Base-by-base conservation (phyloP, 1,284 basidiomycete species). In the Trichosporon asahii region DNA sequence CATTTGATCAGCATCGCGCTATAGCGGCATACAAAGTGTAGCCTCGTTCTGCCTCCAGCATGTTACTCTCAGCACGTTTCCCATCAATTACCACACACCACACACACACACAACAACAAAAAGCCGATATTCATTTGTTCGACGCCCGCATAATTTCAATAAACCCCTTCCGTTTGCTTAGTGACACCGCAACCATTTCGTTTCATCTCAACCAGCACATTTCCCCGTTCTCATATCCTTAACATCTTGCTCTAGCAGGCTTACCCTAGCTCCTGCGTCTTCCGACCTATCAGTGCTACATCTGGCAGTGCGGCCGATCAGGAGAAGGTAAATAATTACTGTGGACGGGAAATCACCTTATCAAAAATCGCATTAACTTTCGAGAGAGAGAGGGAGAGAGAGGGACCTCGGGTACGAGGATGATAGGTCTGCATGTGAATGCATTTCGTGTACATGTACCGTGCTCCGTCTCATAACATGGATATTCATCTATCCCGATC, bases 401-500 rank as follows among this genome's bases (percentile, higher is more conserved):
- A 33, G 67, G 31, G 64, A 65, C 64, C 61, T 31, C 15, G 27
- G 18, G 57, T 29, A 15, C 27, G 40, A 57, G 69, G 57, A 61
- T 23, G 57, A 61, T 31, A 33, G 57, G 57, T 61, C 66, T 68
- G 68, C 65, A 69, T 70, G 68, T 66, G 68, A 66, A 70, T 72
- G 71, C 71, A 72, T 70, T 65, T 65, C 61, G 72, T 73, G 72
- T 73, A 73, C 72, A 73, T 73, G 72, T 69, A 61, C 31, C 64
- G 31, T 33, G 31, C 31, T 33, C 31, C 6, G 64, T 31, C 25
- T 61, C 15, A 27, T 33, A n/a, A 31, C 57, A 61, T 11, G 27
- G 57, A 15, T 61, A 61, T 61, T 27, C 57, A 61, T 61, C 29
- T 61, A 61, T n/a, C 27, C 57, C 57, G 23, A n/a, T 61, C 57